Base-by-base conservation (phyloP, 1,284 basidiomycete genomes). In the Ustilago hordei region DNA sequence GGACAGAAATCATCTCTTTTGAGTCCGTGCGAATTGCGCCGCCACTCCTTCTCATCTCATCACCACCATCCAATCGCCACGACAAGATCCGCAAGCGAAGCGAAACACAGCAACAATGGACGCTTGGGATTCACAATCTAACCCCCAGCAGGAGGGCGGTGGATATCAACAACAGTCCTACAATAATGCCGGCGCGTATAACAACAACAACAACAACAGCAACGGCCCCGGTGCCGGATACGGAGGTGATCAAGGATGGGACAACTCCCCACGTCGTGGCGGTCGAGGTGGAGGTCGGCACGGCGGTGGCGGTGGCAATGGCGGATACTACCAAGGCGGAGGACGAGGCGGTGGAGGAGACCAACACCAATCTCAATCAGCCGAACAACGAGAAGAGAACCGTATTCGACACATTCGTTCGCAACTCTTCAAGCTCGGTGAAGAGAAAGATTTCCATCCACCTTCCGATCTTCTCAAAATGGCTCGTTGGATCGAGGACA, bases 401-500 rank as follows among this genome's bases (percentile, higher is more conserved):
- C 61, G 73, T 1, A 58, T 71, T 52, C 77, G 69, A 52, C 65
- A 73, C 76, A 65, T 71, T 41, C 68, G 60, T 31, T 67, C 58
- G 47, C 78, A 68, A 64, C 76, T 81, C 47, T 81, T 79, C 67
- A 78, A 78, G 60, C 69, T 80, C 47, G 78, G 75, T 48, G 76
- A 79, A n/a, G 76, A 71, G n/a, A 78, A 79, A 15, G 65, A 62
- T 12, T 79, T 83, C 34, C 77, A 83, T 45, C 70, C 76, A 19
- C 75, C 73, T 23, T 67, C 60, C 4, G 81, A 83, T 35, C 69
- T 83, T 11, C 80, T 81, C 52, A 76, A 75, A 48, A 74, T 81
- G 58, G 77, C 80, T 2, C 55, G 74, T n/a, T 83, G 81, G 81
- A 75, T 83, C 55, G 64, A 81, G 43, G 71, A 73, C 45, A 80